Percentiles rank a stretch among this genome's conserved stretches.
Conservation (phyloP, 331 rosid species). For the Spiraea crenata region DNA sequence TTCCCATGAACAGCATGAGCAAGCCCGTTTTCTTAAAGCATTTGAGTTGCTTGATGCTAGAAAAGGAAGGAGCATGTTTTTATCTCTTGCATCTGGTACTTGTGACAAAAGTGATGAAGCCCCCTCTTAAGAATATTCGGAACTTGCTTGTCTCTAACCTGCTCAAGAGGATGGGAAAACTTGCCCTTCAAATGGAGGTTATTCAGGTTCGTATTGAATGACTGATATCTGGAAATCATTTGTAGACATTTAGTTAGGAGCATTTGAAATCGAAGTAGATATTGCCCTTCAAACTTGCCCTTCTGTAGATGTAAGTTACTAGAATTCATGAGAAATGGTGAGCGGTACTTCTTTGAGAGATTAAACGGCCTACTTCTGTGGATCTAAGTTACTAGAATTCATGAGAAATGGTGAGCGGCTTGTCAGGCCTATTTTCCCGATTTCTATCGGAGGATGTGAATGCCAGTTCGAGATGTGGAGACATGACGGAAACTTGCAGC, state of each 20-base stretch:
- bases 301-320: neutral
- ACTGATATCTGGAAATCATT: neutral
- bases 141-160: slow-evolving; percentile 50
- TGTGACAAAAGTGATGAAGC: slow-evolving; percentile 34
- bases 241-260: neutral
- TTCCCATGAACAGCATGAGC: slow-evolving; percentile 65
- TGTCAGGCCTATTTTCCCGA: no score
- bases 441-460: neutral
- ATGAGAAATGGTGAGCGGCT: no score
- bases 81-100: slow-evolving; percentile 39
- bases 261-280: no score
- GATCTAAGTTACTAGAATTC: no score
- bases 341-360: no score
- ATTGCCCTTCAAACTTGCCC: neutral
- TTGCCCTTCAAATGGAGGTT: slow-evolving; percentile 68
- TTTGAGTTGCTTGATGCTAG: slow-evolving; percentile 66
- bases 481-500: neutral
- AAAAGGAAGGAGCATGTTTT: slow-evolving; percentile 56
- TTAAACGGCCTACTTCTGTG: no score
- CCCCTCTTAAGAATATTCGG: slow-evolving; percentile 29
- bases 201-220: slow-evolving; percentile 55
- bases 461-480: neutral
- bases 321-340: neutral
- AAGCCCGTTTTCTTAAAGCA: slow-evolving; percentile 60
- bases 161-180: slow-evolving; percentile 78